A percentile compares a stretch with the other conserved stretches of the same genome.
These are phyloP conservation scores for Casuarina equisetifolia DNA, from an alignment of 306 rosid genomes.

Conservation along the genomic window DNA sequence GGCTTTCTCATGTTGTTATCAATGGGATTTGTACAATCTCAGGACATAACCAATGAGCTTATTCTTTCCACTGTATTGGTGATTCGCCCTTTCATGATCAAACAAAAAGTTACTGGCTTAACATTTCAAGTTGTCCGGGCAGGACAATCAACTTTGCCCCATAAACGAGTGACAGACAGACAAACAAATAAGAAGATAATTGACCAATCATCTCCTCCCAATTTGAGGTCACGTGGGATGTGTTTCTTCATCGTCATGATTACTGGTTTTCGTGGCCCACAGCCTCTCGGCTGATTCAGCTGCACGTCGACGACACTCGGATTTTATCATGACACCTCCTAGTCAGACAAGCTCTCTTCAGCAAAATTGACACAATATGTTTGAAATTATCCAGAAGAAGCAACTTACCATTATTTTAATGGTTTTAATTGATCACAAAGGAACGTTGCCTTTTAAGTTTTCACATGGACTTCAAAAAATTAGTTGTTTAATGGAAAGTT, in stretches of 20 bases:
- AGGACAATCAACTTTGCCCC: background rate
- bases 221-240: background rate
- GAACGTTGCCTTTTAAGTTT: too few species aligned
- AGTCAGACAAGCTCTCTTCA: background rate
- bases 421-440: background rate
- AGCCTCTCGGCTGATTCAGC: conserved; percentile 1
- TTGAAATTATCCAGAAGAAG: background rate
- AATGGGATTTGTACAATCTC: too few species aligned
- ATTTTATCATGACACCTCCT: background rate
- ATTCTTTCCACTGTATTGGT: too few species aligned
- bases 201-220: background rate
- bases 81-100: too few species aligned
- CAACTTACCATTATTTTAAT: background rate
- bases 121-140: too few species aligned
- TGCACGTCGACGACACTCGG: background rate
- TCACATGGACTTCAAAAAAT: too few species aligned
- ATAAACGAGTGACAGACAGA: too few species aligned
- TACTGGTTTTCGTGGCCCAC: background rate
- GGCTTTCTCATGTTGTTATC: too few species aligned
- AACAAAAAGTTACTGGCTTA: too few species aligned
- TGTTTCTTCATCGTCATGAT: background rate
- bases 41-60: too few species aligned
- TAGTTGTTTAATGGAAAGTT: background rate
- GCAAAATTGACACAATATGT: too few species aligned
- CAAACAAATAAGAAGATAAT: background rate